A percentile compares a stretch with the other conserved stretches of the same genome.
These are phyloP conservation scores for Tetrapisispora namnaoensis DNA, from an alignment of 805 yeast species.

Conservation along the genomic window DNA sequence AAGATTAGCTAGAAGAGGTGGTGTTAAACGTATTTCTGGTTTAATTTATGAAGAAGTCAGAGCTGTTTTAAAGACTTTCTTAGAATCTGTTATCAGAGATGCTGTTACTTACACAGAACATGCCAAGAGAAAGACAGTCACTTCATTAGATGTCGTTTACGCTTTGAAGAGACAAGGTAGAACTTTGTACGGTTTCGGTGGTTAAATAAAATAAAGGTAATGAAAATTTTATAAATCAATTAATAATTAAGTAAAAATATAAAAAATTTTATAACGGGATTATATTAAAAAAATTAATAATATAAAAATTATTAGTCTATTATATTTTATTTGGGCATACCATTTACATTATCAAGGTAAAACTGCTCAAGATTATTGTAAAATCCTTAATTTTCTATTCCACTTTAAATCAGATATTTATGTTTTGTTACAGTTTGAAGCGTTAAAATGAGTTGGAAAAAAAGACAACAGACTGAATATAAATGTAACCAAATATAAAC, in stretches of 20 bases:
- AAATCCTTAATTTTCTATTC: too few species aligned
- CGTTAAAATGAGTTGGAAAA: too few species aligned
- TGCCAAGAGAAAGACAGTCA: constrained; percentile 99
- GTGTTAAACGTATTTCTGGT: constrained; percentile 99
- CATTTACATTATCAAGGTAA: too few species aligned
- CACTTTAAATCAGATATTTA: too few species aligned
- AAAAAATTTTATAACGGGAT: constrained; percentile 1
- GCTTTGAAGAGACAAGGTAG: constrained; percentile 99
- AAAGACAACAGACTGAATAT: too few species aligned
- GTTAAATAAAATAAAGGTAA: constrained; percentile 40
- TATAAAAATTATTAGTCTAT: neutral
- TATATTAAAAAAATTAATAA: neutral
- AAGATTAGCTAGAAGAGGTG: constrained; percentile 99
- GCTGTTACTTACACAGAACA: constrained; percentile 99
- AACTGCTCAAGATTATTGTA: too few species aligned
- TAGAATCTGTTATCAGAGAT: constrained; percentile 95
- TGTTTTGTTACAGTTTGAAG: too few species aligned
- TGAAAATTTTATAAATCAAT: neutral
- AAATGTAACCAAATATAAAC: too few species aligned
- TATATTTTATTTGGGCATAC: too few species aligned
- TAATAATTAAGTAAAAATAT: neutral
- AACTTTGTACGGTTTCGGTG: constrained; percentile 99
- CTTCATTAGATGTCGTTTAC: constrained; percentile 96
- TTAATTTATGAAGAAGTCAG: constrained; percentile 98
- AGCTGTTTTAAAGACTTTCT: constrained; percentile 89